These are phyloP conservation scores for Trifolium subterraneum DNA, from an alignment of 306 rosid species.

Conservation along the genomic window DNA sequence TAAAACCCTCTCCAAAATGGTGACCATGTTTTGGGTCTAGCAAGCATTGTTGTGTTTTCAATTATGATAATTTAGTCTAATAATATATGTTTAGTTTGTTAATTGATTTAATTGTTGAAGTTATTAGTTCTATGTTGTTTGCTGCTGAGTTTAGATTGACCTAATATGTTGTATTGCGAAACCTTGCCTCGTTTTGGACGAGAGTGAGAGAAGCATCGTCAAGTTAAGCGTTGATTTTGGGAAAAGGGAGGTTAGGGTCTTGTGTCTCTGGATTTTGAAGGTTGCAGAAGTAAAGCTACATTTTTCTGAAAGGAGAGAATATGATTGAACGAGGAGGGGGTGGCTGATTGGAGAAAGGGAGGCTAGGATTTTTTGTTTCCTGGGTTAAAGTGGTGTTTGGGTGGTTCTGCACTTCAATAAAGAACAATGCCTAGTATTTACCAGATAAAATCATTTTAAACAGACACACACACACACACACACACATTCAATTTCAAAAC, in stretches of 20 bases:
- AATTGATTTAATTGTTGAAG: not conserved
- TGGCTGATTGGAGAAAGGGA: not conserved
- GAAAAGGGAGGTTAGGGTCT: not conserved
- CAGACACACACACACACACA: not conserved
- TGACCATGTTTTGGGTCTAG: not conserved
- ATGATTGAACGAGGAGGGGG: not conserved
- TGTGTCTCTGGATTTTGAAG: not conserved
- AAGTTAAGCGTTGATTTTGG: not conserved
- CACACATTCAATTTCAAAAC: no score
- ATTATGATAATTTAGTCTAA: not conserved
- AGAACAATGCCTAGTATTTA: not conserved
- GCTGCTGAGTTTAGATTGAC: not conserved
- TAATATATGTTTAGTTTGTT: conserved; percentile 7
- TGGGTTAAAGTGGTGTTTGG: no score
- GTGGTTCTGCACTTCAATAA: no score
- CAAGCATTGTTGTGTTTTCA: not conserved
- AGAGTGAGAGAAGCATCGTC: not conserved
- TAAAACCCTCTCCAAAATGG: not conserved
- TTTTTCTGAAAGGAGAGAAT: not conserved
- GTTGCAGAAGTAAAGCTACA: not conserved
- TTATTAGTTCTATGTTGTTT: not conserved
- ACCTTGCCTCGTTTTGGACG: not conserved
- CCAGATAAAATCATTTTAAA: not conserved
- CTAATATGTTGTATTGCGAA: not conserved
- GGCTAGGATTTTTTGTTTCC: not conserved